Base-by-base conservation (phyloP, 306 rosid species). In the Sicyos baderoa region DNA sequence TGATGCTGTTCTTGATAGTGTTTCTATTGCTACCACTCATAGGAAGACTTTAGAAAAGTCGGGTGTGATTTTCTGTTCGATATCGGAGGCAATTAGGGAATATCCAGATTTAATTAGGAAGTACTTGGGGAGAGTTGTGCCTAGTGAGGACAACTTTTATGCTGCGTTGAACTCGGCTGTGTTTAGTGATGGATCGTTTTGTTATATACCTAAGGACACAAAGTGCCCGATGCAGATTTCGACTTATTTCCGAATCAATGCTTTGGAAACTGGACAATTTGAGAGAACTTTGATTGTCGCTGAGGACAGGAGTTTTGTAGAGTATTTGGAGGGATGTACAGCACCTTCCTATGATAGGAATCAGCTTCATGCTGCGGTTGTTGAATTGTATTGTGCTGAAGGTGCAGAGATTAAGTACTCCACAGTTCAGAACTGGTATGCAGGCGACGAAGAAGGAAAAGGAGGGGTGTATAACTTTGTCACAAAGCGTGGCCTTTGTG, bases 351-450 rank as follows among this genome's bases (percentile, higher is more conserved):
- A 91, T 75, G 97, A 91, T 72, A 78, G 75, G 70, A 91, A 91
- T 70, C 97, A 89, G 86, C 95, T 89, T 61, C 97, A 91, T 70
- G 97, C 97, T 61, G 96, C 96, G 23, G 97, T 91, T 72, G 97
- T 91, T 19, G 97, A 91, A 73, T 71, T 91, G 76, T 80, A 81
- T 57, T 84, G 97, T 53, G 84, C 82, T 3, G 96, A 91, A 40
- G 86, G 75, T 8, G 96, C 97, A 0, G 85, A 87, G 79, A 91
- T 91, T 77, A 91, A 91, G 82, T 91, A 91, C 79, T 91, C 97
- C 70, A 91, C 97, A 0, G 96, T 91, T 82, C 96, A 91, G 82
- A 91, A 91, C 62, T 91, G 97, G 97, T 91, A 91, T 66, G 87
- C 96, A 16, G 97, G 96, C 35, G 91, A 91, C 59, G 96, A 89